These are phyloP conservation scores for Volvox reticuliferus DNA, from an alignment of 139 green algal genomes.

Conservation along the genomic window DNA sequence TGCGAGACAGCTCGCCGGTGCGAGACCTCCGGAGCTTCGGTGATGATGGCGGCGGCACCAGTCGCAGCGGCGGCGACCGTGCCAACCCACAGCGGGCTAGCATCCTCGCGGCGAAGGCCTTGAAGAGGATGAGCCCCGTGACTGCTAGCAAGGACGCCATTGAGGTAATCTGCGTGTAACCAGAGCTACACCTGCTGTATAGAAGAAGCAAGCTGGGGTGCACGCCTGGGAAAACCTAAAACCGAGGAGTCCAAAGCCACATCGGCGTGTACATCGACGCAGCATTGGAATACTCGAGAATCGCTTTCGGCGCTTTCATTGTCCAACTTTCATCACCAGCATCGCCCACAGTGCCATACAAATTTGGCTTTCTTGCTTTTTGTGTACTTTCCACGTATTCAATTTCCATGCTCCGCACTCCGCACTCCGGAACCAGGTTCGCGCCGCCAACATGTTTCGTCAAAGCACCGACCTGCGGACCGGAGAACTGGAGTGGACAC, in stretches of 20 bases:
- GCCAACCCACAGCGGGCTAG: constrained; percentile 8
- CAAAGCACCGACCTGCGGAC: constrained; percentile 51
- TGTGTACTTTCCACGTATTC: too few relatives aligned
- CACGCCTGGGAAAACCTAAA: too few relatives aligned
- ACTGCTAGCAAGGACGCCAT: constrained; percentile 32
- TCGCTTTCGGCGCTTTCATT: too few relatives aligned
- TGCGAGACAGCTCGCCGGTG: constrained; percentile 33
- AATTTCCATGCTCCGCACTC: too few relatives aligned
- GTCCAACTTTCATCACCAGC: too few relatives aligned
- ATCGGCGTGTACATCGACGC: too few relatives aligned
- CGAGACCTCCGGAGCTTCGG: not conserved
- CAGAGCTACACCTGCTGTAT: too few relatives aligned
- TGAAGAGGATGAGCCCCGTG: constrained; percentile 20
- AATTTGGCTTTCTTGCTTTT: too few relatives aligned
- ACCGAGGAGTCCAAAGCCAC: too few relatives aligned
- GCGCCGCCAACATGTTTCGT: constrained; percentile 48
- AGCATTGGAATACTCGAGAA: too few relatives aligned
- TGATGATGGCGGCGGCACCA: not conserved
- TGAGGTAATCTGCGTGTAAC: not conserved
- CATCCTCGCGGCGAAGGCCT: constrained; percentile 20
- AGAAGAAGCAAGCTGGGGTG: too few relatives aligned
- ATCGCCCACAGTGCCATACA: too few relatives aligned
- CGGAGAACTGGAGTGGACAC: constrained; percentile 80
- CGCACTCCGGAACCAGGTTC: not conserved
- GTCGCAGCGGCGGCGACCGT: not conserved